Evolutionary conservation across 345 rosid species (phyloP).

Genomic region (Salix suchowensis): DNA sequence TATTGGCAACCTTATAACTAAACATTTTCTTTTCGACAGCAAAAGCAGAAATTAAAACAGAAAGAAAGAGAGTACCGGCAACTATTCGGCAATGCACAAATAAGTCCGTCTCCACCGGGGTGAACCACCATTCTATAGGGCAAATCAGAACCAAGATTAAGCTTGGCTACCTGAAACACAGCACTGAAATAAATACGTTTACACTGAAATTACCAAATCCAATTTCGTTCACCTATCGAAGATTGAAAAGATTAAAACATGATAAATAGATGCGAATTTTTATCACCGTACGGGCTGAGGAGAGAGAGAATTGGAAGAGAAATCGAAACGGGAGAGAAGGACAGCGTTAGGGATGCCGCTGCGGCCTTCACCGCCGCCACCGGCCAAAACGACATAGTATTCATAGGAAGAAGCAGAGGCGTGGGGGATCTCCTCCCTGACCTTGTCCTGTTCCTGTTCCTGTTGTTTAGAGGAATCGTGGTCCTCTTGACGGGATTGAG

Average conservation of each 20-base stretch:
- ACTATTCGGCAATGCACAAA: constrained; percentile 65
- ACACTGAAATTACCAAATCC: not conserved
- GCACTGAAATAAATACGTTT: not conserved
- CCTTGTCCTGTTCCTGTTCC: constrained; percentile 2
- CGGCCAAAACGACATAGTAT: constrained; percentile 52
- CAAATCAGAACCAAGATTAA: constrained; percentile 49
- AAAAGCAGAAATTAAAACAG: not conserved
- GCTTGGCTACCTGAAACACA: constrained; percentile 48
- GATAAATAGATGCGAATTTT: not conserved
- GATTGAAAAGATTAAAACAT: not conserved
- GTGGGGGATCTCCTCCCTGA: not conserved
- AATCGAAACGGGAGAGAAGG: constrained; percentile 48
- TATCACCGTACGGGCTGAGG: constrained; percentile 55
- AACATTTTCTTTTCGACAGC: not conserved
- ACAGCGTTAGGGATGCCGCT: constrained; percentile 79
- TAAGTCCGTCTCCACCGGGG: constrained; percentile 64
- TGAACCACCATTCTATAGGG: constrained; percentile 89
- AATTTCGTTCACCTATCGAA: not conserved
- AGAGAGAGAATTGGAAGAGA: constrained; percentile 54
- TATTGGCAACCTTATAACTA: not conserved
- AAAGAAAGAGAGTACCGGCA: constrained; percentile 50
- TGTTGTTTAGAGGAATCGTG: constrained; percentile 7
- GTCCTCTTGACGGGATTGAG: constrained; percentile 11
- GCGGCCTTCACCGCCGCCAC: constrained; percentile 88
- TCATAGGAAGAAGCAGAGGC: not conserved